Base-by-base conservation (phyloP, 768 basidiomycete species). In the Omphalotus guepiniiformis region DNA sequence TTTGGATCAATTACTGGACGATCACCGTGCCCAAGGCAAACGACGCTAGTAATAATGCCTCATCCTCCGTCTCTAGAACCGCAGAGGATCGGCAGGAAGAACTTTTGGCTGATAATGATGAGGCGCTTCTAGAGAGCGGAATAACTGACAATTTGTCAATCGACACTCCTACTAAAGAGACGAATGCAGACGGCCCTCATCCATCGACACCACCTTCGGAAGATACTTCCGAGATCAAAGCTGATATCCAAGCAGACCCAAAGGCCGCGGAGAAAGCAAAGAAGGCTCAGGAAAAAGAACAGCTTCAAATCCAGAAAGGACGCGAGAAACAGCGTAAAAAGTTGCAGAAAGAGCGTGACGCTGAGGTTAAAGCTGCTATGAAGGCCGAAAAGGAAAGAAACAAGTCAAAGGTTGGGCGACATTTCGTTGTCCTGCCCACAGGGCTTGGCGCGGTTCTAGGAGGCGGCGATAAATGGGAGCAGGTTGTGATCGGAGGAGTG, bases 1-100 rank as follows among this genome's bases (percentile, higher is more conserved):
- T 72, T 28, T 82, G 80, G 80, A 61, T 78, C 9, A 80, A 80
- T 58, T 82, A 78, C 53, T 83, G 76, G 76, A 81, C 78, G n/a
- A 65, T 71, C 42, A 78, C 78, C 44, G 61, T 8, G 56, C 68
- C 36, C 49, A 50, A 47, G 16, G 18, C 12, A 36, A 49, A 32
- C n/a, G 40, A 53, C n/a, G 41, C 51, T 27, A 56, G 40, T 23
- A 25, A 39, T 9, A 6, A 16, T 9, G 4, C 29, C 4, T 8
- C 9, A 8, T 9, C 19, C 19, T 8, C 8, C 19, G 19, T 12
- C 8, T 39, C 37, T 8, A 9, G 11, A 11, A 26, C 16, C 7
- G 23, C 21, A 15, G 43, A 46, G 9, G 5, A 3, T 16, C 22
- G 22, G n/a, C 6, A 15, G 29, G 19, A 34, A 15, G 23, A 51